phyloP scores from a whole-genome alignment of 78 protist species.

The Isochrysis galbana region DNA sequence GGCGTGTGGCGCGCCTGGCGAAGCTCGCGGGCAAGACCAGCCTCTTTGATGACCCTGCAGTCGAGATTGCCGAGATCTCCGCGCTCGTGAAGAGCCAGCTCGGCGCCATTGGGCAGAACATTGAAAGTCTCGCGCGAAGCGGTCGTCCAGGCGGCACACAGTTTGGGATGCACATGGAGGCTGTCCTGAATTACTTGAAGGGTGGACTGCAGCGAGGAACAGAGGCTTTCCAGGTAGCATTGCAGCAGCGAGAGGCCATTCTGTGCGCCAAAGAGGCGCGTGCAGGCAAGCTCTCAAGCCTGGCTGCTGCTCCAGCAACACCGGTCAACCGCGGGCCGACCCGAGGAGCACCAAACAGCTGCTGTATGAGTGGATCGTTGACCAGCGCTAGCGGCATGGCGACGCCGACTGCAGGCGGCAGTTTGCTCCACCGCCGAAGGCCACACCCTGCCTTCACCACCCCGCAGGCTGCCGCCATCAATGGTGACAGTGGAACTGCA shows the following conservation, averaged over 20 bases:
- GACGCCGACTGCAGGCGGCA: background rate
- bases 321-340: background rate
- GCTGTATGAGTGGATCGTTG: no score
- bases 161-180: background rate
- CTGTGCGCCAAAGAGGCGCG: background rate
- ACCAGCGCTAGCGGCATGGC: background rate
- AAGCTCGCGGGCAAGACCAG: background rate
- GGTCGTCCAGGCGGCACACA: background rate
- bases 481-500: background rate
- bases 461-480: background rate
- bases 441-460: background rate
- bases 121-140: background rate
- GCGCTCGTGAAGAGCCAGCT: background rate
- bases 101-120: background rate
- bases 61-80: background rate
- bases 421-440: background rate
- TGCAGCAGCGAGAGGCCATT: background rate
- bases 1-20: background rate
- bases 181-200: background rate
- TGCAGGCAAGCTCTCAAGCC: background rate
- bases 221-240: background rate
- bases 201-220: background rate
- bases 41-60: background rate
- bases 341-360: background rate
- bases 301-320: background rate